Evolutionary conservation across 352 stramenopile genomes (phyloP), one percentile per base, ranked within the genome.

Genomic region (Phytophthora boehmeriae): DNA sequence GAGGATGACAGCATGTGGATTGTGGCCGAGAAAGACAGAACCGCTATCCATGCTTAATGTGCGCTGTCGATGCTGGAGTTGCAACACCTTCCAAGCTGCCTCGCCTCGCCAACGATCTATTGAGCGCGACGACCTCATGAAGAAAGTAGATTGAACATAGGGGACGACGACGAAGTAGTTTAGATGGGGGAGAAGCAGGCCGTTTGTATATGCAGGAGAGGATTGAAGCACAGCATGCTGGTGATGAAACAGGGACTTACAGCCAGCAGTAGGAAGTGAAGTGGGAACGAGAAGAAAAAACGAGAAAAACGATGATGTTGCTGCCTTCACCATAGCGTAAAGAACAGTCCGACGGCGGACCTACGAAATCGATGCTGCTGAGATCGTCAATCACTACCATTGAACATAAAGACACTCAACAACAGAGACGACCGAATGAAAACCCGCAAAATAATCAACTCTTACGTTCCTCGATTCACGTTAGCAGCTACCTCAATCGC

Each of bases 1-100:
- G 86, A 95, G 43, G 86, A 95, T 51, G 86, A 95, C 68, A 95
- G 86, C 66, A 66, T 79, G 65, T 95, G 86, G 86, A 87, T 75
- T 42, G 86, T 95, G 54, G 84, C 80, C 5, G 86, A 95, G 61
- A 92, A 95, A 70, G 86, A 95, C 71, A 71, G 86, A 72, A 88
- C 82, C 16, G 83, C 86, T 34, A 93, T 95, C 63, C 86, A 95
- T 70, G 86, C 86, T 17, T 88, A 71, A 78, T 65, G 49, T 59
- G 20, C 49, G 44, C 45, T 60, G 59, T 55, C 27, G 39, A 48
- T 19, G 39, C 39, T 49, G 42, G 30, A 42, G 17, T 47, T 56
- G 19, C 59, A 54, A 30, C 52, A 48, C 50, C 39, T 38, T 14
- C 8, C 30, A 74, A 66, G 74, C 55, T 38, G 22, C 36, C 32